These are phyloP conservation scores for Penicillium thymicola DNA, from an alignment of 2,329 filamentous ascomycete species.

Conservation along the genomic window DNA sequence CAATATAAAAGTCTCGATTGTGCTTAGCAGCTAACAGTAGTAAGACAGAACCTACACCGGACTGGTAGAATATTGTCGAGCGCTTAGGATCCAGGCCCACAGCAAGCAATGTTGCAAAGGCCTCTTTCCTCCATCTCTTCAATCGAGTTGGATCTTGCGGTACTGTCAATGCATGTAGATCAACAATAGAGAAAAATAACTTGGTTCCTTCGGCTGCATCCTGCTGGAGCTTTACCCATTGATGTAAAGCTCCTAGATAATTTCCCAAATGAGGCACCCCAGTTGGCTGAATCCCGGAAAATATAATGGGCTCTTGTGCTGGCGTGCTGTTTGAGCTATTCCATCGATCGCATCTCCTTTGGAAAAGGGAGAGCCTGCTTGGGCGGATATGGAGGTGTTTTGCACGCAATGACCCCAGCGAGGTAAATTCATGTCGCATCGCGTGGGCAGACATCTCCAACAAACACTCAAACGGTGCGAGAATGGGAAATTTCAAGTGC, in stretches of 20 bases:
- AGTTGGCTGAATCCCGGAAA: slow-evolving; percentile 96
- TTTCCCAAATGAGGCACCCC: slow-evolving; percentile 93
- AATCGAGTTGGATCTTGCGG: slow-evolving; percentile 64
- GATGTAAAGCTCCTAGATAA: slow-evolving; percentile 81
- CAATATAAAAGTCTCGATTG: not conserved
- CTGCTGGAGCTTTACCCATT: slow-evolving; percentile 82
- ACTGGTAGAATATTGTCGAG: slow-evolving; percentile 79
- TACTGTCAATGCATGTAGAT: slow-evolving; percentile 87
- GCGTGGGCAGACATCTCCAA: slow-evolving; percentile 10
- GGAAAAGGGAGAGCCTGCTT: not conserved
- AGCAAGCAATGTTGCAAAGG: slow-evolving; percentile 75
- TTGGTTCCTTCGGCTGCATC: slow-evolving; percentile 55
- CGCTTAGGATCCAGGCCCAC: slow-evolving; percentile 77
- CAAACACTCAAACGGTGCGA: not conserved
- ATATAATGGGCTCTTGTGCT: slow-evolving; percentile 56
- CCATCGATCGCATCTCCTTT: slow-evolving; percentile 12
- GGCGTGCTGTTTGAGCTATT: slow-evolving; percentile 13
- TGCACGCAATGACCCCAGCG: slow-evolving; percentile 4
- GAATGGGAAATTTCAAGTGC: not conserved
- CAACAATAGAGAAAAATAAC: slow-evolving; percentile 82
- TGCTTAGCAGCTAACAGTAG: not conserved
- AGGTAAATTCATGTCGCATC: not conserved
- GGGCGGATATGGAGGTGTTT: not conserved
- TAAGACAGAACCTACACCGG: slow-evolving; percentile 53
- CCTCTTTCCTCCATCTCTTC: slow-evolving; percentile 65